phyloP scores from a whole-genome alignment of 1,284 basidiomycete species.

The Microbotryomycetes sp. region DNA sequence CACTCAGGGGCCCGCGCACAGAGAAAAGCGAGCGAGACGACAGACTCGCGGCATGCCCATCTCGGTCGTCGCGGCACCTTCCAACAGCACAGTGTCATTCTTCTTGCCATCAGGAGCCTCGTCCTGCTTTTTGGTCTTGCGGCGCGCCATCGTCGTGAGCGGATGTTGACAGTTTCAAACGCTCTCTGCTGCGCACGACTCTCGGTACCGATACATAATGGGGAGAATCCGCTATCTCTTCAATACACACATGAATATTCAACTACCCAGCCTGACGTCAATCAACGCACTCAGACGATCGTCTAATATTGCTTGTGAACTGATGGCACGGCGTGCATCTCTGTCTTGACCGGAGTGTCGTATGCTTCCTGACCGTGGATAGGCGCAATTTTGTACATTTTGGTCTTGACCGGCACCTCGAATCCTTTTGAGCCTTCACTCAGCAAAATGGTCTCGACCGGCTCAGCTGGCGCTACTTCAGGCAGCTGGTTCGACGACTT shows the following conservation, averaged over 20 bases:
- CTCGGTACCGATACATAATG: too few relatives aligned
- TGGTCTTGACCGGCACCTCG: conserved; percentile 44
- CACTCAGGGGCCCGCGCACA: not conserved
- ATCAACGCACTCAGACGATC: too few relatives aligned
- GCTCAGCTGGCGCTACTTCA: conserved; percentile 23
- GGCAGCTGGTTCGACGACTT: conserved; percentile 3
- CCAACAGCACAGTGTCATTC: not conserved
- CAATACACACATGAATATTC: too few relatives aligned
- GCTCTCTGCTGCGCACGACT: too few relatives aligned
- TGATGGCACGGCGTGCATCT: conserved; percentile 24
- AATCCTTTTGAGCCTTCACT: conserved; percentile 44
- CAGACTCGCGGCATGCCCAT: not conserved
- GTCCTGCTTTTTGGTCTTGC: not conserved
- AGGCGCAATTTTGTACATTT: conserved; percentile 16
- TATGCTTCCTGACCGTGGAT: not conserved
- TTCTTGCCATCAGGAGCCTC: too few relatives aligned
- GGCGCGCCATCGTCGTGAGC: not conserved
- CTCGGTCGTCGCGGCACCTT: conserved; percentile 3
- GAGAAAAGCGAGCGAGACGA: not conserved
- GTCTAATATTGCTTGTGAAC: too few relatives aligned
- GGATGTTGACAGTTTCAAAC: too few relatives aligned
- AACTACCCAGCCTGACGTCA: too few relatives aligned
- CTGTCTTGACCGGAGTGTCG: conserved; percentile 44
- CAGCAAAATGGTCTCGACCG: conserved; percentile 24
- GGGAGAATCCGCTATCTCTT: too few relatives aligned